These are phyloP conservation scores for Mycotypha africana DNA, from an alignment of 371 early-diverging fungal species.

Conservation along the genomic window DNA sequence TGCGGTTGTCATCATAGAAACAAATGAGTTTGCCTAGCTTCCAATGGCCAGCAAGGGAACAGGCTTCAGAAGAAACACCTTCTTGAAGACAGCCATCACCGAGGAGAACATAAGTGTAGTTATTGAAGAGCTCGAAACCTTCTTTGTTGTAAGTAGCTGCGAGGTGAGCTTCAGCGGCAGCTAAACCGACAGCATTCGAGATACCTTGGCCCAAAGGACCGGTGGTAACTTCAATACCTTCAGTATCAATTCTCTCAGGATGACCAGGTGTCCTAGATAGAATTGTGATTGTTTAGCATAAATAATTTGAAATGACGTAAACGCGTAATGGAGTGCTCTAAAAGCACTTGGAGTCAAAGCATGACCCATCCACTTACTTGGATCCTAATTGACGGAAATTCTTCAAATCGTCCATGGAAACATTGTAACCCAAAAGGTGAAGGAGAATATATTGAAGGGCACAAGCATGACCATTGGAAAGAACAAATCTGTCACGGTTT, in stretches of 20 bases:
- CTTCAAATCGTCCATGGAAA: constrained; percentile 93
- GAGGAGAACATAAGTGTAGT: constrained; percentile 82
- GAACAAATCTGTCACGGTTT: constrained; percentile 97
- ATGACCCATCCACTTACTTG: constrained; percentile 24
- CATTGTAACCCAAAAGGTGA: constrained; percentile 86
- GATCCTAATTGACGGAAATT: constrained; percentile 84
- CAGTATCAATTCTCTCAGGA: constrained; percentile 85
- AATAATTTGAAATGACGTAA: constrained; percentile 1
- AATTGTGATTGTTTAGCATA: too few species aligned
- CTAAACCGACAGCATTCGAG: constrained; percentile 89
- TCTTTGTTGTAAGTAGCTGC: constrained; percentile 90
- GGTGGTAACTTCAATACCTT: constrained; percentile 97
- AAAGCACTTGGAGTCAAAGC: too few species aligned
- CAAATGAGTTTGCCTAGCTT: constrained; percentile 94
- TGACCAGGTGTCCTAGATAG: constrained; percentile 84
- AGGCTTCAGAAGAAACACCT: constrained; percentile 96
- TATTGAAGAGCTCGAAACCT: constrained; percentile 77
- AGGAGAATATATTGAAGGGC: constrained; percentile 92
- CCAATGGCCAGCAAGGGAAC: constrained; percentile 93
- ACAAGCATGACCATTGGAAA: constrained; percentile 99
- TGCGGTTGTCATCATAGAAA: constrained; percentile 97
- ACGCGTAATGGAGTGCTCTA: too few species aligned
- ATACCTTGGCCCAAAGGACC: constrained; percentile 99
- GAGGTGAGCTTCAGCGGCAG: constrained; percentile 81
- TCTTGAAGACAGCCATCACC: constrained; percentile 99